These are phyloP conservation scores for Galerina marginata DNA, from an alignment of 768 basidiomycete genomes.

Conservation along the genomic window DNA sequence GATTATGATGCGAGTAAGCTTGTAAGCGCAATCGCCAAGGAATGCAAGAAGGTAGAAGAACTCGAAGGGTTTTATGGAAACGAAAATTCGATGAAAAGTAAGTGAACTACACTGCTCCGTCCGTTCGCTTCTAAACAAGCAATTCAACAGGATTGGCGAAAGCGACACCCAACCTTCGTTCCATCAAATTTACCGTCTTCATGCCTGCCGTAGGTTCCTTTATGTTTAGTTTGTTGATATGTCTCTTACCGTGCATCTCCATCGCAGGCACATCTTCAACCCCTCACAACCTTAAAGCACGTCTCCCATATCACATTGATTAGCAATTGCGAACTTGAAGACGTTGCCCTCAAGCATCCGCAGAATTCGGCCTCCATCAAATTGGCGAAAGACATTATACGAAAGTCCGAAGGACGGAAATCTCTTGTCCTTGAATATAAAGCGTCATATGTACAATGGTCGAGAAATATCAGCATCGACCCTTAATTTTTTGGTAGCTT, in stretches of 20 bases:
- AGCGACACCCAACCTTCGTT: constrained; percentile 24
- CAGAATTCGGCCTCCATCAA: constrained; percentile 15
- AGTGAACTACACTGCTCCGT: constrained; percentile 2
- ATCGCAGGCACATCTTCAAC: constrained; percentile 3
- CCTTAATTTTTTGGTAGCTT: too few relatives aligned
- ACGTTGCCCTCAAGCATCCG: background rate
- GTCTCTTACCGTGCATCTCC: background rate
- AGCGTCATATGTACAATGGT: background rate
- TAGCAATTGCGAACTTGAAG: background rate
- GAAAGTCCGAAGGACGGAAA: constrained; percentile 12
- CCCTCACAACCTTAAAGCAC: constrained; percentile 4
- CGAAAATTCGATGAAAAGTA: constrained; percentile 32
- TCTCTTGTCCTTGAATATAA: constrained; percentile 5
- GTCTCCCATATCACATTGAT: constrained; percentile 7
- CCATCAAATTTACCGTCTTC: constrained; percentile 19
- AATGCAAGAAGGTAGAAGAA: constrained; percentile 33
- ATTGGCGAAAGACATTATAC: constrained; percentile 20
- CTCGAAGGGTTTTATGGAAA: constrained; percentile 28
- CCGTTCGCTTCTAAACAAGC: background rate
- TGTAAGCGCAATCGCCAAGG: constrained; percentile 32
- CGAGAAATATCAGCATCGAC: background rate
- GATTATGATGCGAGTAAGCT: constrained; percentile 27
- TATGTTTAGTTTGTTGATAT: background rate
- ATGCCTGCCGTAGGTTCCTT: constrained; percentile 4
- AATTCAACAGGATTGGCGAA: constrained; percentile 22